Evolutionary conservation across 2,329 filamentous ascomycete genomes (phyloP), one percentile per base, ranked within the genome.

Genomic region (Pezicula rhizophila): DNA sequence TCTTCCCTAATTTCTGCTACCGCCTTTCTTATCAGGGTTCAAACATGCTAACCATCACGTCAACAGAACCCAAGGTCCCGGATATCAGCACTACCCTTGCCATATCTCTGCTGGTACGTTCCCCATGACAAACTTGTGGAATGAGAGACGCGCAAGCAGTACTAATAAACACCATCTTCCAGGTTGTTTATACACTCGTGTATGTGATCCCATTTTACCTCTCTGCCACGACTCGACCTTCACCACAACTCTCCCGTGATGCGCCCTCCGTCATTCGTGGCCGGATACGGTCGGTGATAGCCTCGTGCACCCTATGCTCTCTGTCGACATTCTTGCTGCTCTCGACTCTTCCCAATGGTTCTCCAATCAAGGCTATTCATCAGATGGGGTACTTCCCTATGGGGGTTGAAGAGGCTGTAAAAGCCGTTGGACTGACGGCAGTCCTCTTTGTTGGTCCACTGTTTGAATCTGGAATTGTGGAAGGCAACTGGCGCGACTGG

Each of bases 171-270:
- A 38, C 17, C 33, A 6, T 18, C 43, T 34, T 52, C 6, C 51
- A 87, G 88, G 70, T 91, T 53, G 68, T 84, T 53, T 95, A 95
- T 69, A 95, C 89, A n/a, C 67, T 90, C 58, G 70, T 89, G 71
- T 99, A 97, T 70, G 88, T 99, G 60, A 72, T 87, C 3, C 92
- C 93, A 20, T 89, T 97, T 68, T 96, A 99, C 73, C 75, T 92
- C 54, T 93, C 85, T 17, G 68, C 81, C 4, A 77, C 81, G 17
- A 95, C 92, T 5, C 82, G 91, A 46, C 90, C 91, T 6, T 93
- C 89, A 7, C 78, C 81, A 23, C 80, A 77, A 47, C 78, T 95
- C 25, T 88, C 87, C 52, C 84, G 93, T 63, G 91, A 97, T 78
- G 85, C 89, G 25, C 89, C 91, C 8, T 85, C 86, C 10, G 89